Evolutionary conservation across 768 basidiomycete species (phyloP), one percentile per base, ranked within the genome.

Genomic region (Rhizopogon vinicolor): DNA sequence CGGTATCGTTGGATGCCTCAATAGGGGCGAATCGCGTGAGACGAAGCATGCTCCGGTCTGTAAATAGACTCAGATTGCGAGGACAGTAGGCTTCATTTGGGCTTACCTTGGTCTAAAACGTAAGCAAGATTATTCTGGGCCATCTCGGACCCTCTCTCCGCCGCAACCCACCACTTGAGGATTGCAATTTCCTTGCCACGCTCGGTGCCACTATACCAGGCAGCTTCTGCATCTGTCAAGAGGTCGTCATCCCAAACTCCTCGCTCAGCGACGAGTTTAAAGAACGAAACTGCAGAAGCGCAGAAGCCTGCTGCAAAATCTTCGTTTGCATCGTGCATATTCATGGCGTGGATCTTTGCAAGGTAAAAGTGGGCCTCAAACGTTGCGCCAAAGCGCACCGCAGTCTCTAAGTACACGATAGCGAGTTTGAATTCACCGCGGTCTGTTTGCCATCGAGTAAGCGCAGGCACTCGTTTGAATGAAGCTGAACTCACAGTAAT

Each of bases 71-170:
- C 4, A 42, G 19, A 6, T 35, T 5, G 28, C 60, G 13, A 53
- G 39, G 65, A 53, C 63, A 67, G 2, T 75, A 62, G 41, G 69
- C 66, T 59, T 73, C 14, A 25, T 42, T 52, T 1, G 10, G 22
- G 68, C 79, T 44, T 51, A 89, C 95, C 93, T 80, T 94, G 91
- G 66, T 98, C 96, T 57, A 98, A 75, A 51, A 93, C 78, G 68
- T 85, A 95, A 0, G 94, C 97, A 16, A 99, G 74, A 64, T 99
- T 98, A 65, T 93, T 98, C 74, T 98, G 96, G 2, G 92, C 95
- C 28, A 86, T 78, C 71, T 99, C 97, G 28, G 81, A 87, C 0
- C 97, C 97, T 57, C 91, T 74, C 74, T 99, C 97, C 8, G 92
- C 93, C 33, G 93, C 92, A 50, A 97, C 81, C 89, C 87, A 92